Percentiles rank a stretch among this genome's conserved stretches.
phyloP scores from a whole-genome alignment of 2,329 filamentous ascomycete species.

The Botrytis medusae region DNA sequence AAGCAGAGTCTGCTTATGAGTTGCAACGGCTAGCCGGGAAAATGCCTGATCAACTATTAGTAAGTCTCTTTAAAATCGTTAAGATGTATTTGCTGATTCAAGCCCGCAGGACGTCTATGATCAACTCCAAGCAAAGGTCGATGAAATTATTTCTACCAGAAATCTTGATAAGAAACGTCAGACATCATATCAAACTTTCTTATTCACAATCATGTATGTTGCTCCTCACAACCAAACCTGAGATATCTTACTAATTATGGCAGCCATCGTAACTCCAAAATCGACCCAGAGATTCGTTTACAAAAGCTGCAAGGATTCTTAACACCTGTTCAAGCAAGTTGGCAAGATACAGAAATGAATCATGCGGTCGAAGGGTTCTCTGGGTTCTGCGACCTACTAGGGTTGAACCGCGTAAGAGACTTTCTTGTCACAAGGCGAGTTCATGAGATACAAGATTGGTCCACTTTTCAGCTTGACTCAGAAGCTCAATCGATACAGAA shows the following conservation, averaged over 20 bases:
- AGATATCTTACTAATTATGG: not conserved
- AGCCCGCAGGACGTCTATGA: slow-evolving; percentile 69
- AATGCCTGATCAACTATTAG: slow-evolving; percentile 83
- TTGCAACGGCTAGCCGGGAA: slow-evolving; percentile 84
- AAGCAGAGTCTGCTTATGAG: slow-evolving; percentile 81
- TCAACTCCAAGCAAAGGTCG: slow-evolving; percentile 78
- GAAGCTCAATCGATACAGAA: slow-evolving; percentile 78
- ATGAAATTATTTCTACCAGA: slow-evolving; percentile 72
- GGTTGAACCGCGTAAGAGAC: slow-evolving; percentile 74
- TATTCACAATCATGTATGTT: slow-evolving; percentile 84
- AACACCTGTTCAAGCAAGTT: slow-evolving; percentile 75
- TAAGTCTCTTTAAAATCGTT: slow-evolving; percentile 35
- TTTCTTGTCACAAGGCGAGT: slow-evolving; percentile 75
- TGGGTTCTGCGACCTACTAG: slow-evolving; percentile 77
- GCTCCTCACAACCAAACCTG: not conserved
- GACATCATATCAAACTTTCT: slow-evolving; percentile 82
- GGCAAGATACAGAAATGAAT: slow-evolving; percentile 71
- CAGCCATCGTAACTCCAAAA: slow-evolving; percentile 75
- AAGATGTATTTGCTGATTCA: slow-evolving; percentile 32
- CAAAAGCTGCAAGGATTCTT: slow-evolving; percentile 75
- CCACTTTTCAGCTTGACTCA: slow-evolving; percentile 69
- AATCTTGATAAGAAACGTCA: slow-evolving; percentile 78
- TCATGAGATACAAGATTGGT: slow-evolving; percentile 80
- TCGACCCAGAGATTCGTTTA: slow-evolving; percentile 70
- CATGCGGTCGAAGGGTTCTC: slow-evolving; percentile 70